phyloP scores from a whole-genome alignment of 2,329 filamentous ascomycete genomes.

The Trichophyton mentagrophytes region DNA sequence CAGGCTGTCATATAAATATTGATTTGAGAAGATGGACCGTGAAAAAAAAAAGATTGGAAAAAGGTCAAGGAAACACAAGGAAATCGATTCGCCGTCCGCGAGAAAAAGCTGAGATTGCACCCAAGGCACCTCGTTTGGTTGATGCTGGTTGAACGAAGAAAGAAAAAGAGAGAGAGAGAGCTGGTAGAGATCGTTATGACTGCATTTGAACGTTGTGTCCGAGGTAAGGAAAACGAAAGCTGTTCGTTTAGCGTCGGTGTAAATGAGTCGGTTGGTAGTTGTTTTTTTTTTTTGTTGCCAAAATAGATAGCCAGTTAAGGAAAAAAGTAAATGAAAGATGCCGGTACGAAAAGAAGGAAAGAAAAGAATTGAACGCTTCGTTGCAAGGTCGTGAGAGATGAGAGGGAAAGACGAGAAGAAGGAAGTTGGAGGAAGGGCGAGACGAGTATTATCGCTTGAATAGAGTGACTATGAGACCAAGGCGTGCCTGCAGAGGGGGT shows the following conservation, averaged over 20 bases:
- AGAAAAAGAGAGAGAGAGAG: conserved; percentile 3
- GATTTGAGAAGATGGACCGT: conserved; percentile 1
- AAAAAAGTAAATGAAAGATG: conserved; percentile 9
- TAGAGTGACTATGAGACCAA: neutral
- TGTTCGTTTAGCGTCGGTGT: conserved; percentile 6
- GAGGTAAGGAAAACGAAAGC: neutral
- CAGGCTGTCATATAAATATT: conserved; percentile 27
- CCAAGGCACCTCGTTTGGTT: neutral
- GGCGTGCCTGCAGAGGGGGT: neutral
- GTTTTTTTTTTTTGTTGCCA: too few species aligned
- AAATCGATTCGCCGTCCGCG: conserved; percentile 15
- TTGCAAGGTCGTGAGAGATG: conserved; percentile 13
- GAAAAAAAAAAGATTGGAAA: conserved; percentile 3
- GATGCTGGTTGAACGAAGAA: conserved; percentile 1
- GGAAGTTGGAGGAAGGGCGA: too few species aligned
- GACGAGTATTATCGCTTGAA: neutral
- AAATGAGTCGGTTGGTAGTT: neutral
- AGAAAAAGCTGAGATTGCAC: conserved; percentile 9
- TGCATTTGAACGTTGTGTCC: conserved; percentile 13
- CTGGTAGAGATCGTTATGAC: conserved; percentile 14
- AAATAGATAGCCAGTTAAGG: neutral
- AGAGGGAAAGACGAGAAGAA: conserved; percentile 1
- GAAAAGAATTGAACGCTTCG: conserved; percentile 11
- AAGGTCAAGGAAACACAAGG: conserved; percentile 11
- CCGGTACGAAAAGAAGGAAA: conserved; percentile 1